Conservation (phyloP, 2,329 filamentous ascomycete genomes). For the Colletotrichum tropicale region DNA sequence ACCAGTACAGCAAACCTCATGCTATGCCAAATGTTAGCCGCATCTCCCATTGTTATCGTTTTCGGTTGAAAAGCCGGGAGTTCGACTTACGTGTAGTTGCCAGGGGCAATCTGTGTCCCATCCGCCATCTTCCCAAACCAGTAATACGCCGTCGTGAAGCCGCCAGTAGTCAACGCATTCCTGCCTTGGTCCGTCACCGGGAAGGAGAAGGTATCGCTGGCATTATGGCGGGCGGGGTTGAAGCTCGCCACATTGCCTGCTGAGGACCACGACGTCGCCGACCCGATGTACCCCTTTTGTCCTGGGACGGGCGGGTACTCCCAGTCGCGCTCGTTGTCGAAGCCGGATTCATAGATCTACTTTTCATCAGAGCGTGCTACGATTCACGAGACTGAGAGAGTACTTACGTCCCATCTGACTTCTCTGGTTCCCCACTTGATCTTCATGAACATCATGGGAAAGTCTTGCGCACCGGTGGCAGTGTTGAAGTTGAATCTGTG, state of each 20-base stretch:
- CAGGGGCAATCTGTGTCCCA: conserved; percentile 40
- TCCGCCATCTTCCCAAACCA: conserved; percentile 49
- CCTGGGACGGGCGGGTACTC: conserved; percentile 43
- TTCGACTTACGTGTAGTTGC: conserved; percentile 40
- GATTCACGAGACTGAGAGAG: rapidly evolving
- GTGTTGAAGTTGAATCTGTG: conserved; percentile 16
- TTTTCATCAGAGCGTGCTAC: background rate
- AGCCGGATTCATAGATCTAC: conserved; percentile 40
- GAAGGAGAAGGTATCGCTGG: conserved; percentile 42
- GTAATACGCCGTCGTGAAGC: conserved; percentile 34
- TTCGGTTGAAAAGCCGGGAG: rapidly evolving
- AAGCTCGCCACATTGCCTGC: conserved; percentile 30
- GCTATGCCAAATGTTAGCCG: background rate
- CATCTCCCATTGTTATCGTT: background rate
- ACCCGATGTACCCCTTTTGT: conserved; percentile 43
- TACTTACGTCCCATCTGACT: conserved; percentile 25
- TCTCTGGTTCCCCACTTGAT: conserved; percentile 24
- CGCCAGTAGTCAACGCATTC: conserved; percentile 31
- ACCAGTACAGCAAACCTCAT: conserved; percentile 10
- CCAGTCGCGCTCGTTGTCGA: conserved; percentile 44
- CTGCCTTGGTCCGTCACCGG: conserved; percentile 31
- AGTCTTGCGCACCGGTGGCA: conserved; percentile 14
- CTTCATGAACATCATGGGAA: conserved; percentile 22
- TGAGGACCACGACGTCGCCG: conserved; percentile 35
- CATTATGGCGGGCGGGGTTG: conserved; percentile 37